These are phyloP conservation scores for Phialophora macrospora DNA, from an alignment of 2,329 filamentous ascomycete species.

Conservation along the genomic window DNA sequence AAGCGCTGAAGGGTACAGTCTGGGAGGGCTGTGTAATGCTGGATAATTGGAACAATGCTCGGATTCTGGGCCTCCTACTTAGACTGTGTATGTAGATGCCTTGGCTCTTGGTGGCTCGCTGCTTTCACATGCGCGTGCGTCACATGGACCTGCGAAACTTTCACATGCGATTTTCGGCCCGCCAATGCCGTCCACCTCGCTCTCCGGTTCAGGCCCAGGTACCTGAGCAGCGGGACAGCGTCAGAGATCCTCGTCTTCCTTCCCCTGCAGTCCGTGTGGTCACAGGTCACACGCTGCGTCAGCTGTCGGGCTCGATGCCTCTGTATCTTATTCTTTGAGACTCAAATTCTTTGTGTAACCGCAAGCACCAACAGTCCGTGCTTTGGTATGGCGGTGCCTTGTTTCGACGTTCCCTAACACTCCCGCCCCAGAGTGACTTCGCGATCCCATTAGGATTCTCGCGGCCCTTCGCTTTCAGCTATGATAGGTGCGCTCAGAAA, in stretches of 20 bases:
- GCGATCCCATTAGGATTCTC: constrained; percentile 18
- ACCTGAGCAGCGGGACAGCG: constrained; percentile 12
- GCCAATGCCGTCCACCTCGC: constrained; percentile 7
- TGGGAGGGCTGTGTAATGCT: neutral
- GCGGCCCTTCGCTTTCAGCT: constrained; percentile 4
- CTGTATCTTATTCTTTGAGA: neutral
- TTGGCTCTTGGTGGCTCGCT: neutral
- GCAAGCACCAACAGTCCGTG: constrained; percentile 21
- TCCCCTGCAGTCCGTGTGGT: constrained; percentile 5
- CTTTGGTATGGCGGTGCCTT: constrained; percentile 28
- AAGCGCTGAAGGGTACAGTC: neutral
- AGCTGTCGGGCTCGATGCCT: constrained; percentile 6
- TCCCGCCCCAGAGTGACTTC: constrained; percentile 4
- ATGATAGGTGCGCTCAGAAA: constrained; percentile 30
- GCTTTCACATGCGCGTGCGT: constrained; percentile 17
- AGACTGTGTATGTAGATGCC: neutral
- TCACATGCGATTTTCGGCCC: constrained; percentile 24
- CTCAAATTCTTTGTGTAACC: constrained; percentile 1
- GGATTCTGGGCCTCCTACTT: neutral
- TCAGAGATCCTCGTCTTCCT: constrained; percentile 8
- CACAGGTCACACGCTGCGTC: constrained; percentile 1
- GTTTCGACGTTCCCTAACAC: constrained; percentile 23
- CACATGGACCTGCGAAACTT: constrained; percentile 13
- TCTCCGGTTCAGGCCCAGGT: neutral
- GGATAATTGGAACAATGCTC: neutral